Conservation (phyloP, 2,329 filamentous ascomycete genomes). For the Chaetomium olivaceum region DNA sequence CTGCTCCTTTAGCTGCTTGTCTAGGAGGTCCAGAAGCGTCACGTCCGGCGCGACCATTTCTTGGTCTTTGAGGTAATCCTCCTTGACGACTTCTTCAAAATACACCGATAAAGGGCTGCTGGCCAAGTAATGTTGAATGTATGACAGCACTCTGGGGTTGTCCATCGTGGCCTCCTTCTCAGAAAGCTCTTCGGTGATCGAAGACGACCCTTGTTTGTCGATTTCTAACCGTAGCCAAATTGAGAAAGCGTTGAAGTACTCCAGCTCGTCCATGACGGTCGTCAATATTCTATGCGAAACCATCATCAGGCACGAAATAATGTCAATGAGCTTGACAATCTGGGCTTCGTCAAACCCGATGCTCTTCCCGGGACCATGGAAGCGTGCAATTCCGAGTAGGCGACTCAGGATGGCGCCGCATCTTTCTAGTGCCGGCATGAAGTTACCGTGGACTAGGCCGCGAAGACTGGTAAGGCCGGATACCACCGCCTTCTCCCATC, state of each 20-base stretch:
- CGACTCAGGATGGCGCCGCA: slow-evolving; percentile 78
- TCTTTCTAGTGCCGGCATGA: slow-evolving; percentile 84
- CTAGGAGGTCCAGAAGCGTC: slow-evolving; percentile 51
- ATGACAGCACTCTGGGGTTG: slow-evolving; percentile 69
- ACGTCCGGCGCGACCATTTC: slow-evolving; percentile 46
- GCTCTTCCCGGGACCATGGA: slow-evolving; percentile 66
- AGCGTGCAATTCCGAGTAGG: slow-evolving; percentile 79
- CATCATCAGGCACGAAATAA: slow-evolving; percentile 72
- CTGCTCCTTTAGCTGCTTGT: slow-evolving; percentile 50
- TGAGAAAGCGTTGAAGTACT: slow-evolving; percentile 76
- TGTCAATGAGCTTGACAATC: slow-evolving; percentile 67
- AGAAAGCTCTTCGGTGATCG: slow-evolving; percentile 67
- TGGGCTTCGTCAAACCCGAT: slow-evolving; percentile 66
- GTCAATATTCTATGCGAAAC: slow-evolving; percentile 72
- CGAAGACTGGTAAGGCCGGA: slow-evolving; percentile 77
- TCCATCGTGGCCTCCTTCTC: slow-evolving; percentile 79
- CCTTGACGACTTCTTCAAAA: slow-evolving; percentile 52
- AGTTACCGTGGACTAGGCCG: slow-evolving; percentile 78
- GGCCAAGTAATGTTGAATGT: slow-evolving; percentile 71
- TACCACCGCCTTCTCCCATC: slow-evolving; percentile 88
- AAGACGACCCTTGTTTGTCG: slow-evolving; percentile 68
- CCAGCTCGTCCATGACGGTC: slow-evolving; percentile 72
- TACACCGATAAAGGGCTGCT: slow-evolving; percentile 65
- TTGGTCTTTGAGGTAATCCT: slow-evolving; percentile 53
- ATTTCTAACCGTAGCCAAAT: slow-evolving; percentile 83